A percentile compares a stretch with the other conserved stretches of the same genome.
Evolutionary conservation across 176 grass and related monocot genomes (phyloP).

Genomic region (Phoenix roebelenii): DNA sequence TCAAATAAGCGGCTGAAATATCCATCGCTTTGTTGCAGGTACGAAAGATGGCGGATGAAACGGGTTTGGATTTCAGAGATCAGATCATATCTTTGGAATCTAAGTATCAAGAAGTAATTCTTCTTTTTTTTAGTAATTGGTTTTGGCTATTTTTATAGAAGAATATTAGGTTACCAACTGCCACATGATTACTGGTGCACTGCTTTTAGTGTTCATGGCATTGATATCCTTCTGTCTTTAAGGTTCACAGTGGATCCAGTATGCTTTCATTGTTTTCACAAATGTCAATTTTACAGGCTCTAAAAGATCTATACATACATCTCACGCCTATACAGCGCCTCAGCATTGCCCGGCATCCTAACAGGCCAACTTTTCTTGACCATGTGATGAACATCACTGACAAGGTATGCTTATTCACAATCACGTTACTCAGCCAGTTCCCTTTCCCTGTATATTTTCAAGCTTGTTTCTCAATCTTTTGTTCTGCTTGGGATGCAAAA

Average conservation of each 20-base stretch:
- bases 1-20: too few species aligned
- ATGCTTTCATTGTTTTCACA: neutral
- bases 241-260: too few species aligned
- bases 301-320: conserved; percentile 27
- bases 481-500: neutral
- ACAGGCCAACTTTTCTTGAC: conserved; percentile 48
- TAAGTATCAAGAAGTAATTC: conserved; percentile 23
- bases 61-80: conserved; percentile 23
- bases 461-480: neutral
- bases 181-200: too few species aligned
- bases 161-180: neutral
- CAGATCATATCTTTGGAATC: conserved; percentile 26
- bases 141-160: conserved; percentile 3
- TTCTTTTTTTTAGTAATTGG: neutral
- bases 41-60: conserved; percentile 25
- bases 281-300: conserved; percentile 5
- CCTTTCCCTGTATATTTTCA: neutral
- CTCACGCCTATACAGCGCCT: conserved; percentile 34
- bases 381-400: conserved; percentile 46
- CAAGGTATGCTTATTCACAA: conserved; percentile 8
- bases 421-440: too few species aligned
- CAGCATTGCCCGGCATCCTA: conserved; percentile 37
- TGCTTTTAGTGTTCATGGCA: too few species aligned
- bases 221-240: too few species aligned
- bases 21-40: conserved; percentile 3